These are phyloP conservation scores for sunflower (Helianthus annuus) DNA, from an alignment of 129 eudicot species.

Conservation along the genomic window HanXRQr2.0-SUNRISE NC_035448.2:139406413-139406912, in stretches of 20 bases:
- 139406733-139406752: slow-evolving; percentile 47
- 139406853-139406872: slow-evolving; percentile 69
- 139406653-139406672: neutral
- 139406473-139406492: no score
- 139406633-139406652: neutral
- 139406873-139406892: slow-evolving; percentile 66
- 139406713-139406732: slow-evolving; percentile 31
- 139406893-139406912: slow-evolving; percentile 53
- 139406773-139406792: slow-evolving; percentile 35
- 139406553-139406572: neutral
- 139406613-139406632: slow-evolving; percentile 1
- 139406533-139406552: neutral
- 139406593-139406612: neutral
- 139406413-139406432: no score
- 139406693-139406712: neutral
- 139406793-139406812: slow-evolving; percentile 41
- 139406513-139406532: no score
- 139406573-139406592: neutral
- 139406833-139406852: slow-evolving; percentile 53
- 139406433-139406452: no score
- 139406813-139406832: slow-evolving; percentile 40
- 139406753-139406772: slow-evolving; percentile 40
- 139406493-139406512: no score
- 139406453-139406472: no score
- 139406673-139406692: slow-evolving; percentile 6